phyloP scores from a whole-genome alignment of 2,329 filamentous ascomycete genomes.

The Mycosphaerella sp. region DNA sequence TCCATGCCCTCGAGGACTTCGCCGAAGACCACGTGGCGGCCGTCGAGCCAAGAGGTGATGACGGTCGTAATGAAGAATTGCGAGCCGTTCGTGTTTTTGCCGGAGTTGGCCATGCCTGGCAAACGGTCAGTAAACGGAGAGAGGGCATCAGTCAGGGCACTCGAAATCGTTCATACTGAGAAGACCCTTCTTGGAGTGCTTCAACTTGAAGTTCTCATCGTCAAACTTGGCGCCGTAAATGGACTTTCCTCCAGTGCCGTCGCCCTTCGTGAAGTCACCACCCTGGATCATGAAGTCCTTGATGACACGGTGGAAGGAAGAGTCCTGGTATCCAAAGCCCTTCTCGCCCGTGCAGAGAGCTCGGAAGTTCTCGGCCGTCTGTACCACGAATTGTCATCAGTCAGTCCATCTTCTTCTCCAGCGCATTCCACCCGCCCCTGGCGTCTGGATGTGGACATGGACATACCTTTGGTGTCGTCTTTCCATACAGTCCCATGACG shows the following conservation, averaged over 20 bases:
- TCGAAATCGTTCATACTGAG: constrained; percentile 49
- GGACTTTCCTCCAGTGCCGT: constrained; percentile 78
- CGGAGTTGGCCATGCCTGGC: constrained; percentile 72
- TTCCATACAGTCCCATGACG: constrained; percentile 78
- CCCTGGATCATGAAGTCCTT: constrained; percentile 90
- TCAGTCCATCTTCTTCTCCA: background rate
- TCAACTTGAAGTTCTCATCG: constrained; percentile 93
- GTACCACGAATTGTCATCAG: constrained; percentile 8
- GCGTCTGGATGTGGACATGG: background rate
- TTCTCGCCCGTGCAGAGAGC: constrained; percentile 79
- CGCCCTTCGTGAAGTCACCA: constrained; percentile 77
- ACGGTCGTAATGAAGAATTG: constrained; percentile 90
- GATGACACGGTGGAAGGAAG: constrained; percentile 83
- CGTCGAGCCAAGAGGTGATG: constrained; percentile 75
- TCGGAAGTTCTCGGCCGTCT: constrained; percentile 68
- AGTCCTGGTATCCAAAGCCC: constrained; percentile 76
- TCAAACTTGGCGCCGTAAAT: constrained; percentile 80
- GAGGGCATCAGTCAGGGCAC: no score
- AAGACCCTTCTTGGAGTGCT: constrained; percentile 77
- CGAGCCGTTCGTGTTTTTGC: constrained; percentile 78
- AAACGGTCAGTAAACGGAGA: background rate
- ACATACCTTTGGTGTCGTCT: constrained; percentile 67
- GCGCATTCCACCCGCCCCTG: background rate
- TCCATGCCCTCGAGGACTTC: constrained; percentile 84
- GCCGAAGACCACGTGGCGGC: constrained; percentile 79